Conservation (phyloP, 2,329 filamentous ascomycete genomes). For the Daldinia eschscholtzii region DNA sequence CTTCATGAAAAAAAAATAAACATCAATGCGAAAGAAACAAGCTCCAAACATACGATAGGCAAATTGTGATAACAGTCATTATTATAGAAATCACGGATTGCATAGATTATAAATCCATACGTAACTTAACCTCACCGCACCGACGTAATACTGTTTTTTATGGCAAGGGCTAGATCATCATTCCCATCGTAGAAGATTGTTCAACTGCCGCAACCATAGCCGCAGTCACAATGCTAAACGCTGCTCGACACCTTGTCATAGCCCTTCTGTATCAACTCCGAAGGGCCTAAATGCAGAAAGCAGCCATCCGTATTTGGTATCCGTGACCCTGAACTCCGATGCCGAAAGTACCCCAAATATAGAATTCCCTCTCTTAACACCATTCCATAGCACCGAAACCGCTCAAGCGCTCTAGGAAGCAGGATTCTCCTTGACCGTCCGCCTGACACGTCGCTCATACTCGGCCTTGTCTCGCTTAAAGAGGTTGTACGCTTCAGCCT, state of each 20-base stretch:
- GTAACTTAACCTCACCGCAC: constrained; percentile 9
- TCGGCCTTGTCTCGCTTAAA: constrained; percentile 90
- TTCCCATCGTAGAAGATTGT: constrained; percentile 14
- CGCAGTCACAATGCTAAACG: constrained; percentile 23
- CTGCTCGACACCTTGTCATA: constrained; percentile 26
- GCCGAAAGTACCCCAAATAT: constrained; percentile 32
- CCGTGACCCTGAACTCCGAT: constrained; percentile 43
- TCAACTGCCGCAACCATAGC: constrained; percentile 14
- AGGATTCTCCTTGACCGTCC: constrained; percentile 90
- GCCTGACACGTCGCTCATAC: constrained; percentile 89
- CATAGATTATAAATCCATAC: constrained; percentile 15
- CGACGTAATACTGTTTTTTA: constrained; percentile 1
- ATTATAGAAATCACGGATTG: constrained; percentile 8
- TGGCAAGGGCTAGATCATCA: constrained; percentile 11
- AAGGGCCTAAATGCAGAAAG: constrained; percentile 41
- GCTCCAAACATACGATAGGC: background rate
- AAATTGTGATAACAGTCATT: background rate
- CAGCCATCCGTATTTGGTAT: constrained; percentile 44
- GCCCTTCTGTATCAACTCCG: constrained; percentile 38
- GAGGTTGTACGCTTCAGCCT: constrained; percentile 96
- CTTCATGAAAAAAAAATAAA: background rate
- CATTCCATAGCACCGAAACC: background rate
- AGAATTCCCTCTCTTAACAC: constrained; percentile 14
- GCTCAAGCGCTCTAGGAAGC: constrained; percentile 56
- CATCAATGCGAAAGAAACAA: background rate